These are phyloP conservation scores for Quambalaria eucalypti DNA, from an alignment of 1,284 basidiomycete species.

Conservation along the genomic window DNA sequence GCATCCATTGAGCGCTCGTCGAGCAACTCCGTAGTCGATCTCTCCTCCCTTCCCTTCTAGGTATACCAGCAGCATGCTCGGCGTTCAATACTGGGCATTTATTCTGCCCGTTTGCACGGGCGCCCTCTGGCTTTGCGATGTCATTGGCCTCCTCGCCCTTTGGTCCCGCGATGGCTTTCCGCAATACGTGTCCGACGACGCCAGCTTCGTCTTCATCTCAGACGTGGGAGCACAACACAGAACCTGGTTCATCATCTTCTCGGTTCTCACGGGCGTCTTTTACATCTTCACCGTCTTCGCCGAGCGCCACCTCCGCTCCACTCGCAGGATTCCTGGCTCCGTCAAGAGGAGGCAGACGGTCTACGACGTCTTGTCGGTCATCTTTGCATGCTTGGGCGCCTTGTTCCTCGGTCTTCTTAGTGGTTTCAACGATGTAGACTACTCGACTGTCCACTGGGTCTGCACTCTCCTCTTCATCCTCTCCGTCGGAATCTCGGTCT, in stretches of 20 bases:
- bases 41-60: no score
- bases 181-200: constrained; percentile 46
- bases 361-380: constrained; percentile 48
- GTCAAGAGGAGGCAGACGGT: constrained; percentile 46
- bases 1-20: no score
- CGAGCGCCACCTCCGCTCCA: constrained; percentile 51
- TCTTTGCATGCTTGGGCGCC: constrained; percentile 49
- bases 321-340: constrained; percentile 52
- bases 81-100: constrained; percentile 19
- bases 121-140: constrained; percentile 23
- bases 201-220: constrained; percentile 50
- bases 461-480: constrained; percentile 52
- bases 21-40: no score
- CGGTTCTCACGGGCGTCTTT: constrained; percentile 18
- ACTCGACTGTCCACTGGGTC: constrained; percentile 51
- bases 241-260: constrained; percentile 36
- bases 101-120: constrained; percentile 26
- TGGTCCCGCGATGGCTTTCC: constrained; percentile 48
- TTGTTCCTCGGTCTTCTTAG: constrained; percentile 50
- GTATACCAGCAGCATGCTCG: constrained; percentile 24
- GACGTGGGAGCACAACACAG: constrained; percentile 49
- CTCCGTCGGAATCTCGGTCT: constrained; percentile 50
- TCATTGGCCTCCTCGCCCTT: constrained; percentile 43
- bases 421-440: constrained; percentile 46
- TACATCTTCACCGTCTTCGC: constrained; percentile 49